Percentiles rank a stretch among this genome's conserved stretches.
Conservation (phyloP, 371 early-diverging fungal species). For the Chytridiales sp. region DNA sequence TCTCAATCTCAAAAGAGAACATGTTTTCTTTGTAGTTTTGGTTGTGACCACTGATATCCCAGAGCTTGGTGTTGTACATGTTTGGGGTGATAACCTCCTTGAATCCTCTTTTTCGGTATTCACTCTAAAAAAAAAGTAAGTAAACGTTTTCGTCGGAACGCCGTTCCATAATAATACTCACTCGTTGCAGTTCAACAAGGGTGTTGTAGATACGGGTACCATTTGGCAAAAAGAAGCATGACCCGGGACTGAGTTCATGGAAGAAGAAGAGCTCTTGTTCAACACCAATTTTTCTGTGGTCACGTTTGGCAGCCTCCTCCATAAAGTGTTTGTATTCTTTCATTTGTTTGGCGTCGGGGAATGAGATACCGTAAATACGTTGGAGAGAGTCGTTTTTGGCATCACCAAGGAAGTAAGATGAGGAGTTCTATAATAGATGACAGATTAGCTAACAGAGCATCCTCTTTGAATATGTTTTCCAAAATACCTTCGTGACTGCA, state of each 20-base stretch:
- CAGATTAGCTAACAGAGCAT: slow-evolving; percentile 4
- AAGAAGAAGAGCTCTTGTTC: slow-evolving; percentile 97
- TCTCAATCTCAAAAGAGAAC: slow-evolving; percentile 90
- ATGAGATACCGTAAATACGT: slow-evolving; percentile 98
- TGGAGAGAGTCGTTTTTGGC: slow-evolving; percentile 96
- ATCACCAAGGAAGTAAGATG: slow-evolving; percentile 98
- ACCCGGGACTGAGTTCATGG: slow-evolving; percentile 95
- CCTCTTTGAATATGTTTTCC: neutral
- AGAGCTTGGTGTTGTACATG: slow-evolving; percentile 90
- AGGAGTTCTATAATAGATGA: slow-evolving; percentile 70
- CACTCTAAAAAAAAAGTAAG: slow-evolving; percentile 29
- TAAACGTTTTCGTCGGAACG: neutral
- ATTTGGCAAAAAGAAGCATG: slow-evolving; percentile 96
- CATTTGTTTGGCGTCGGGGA: slow-evolving; percentile 96
- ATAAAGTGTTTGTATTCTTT: slow-evolving; percentile 91
- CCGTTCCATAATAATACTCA: slow-evolving; percentile 8
- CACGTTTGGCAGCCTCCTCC: slow-evolving; percentile 96
- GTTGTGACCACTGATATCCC: slow-evolving; percentile 96
- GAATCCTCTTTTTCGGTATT: slow-evolving; percentile 89
- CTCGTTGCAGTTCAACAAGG: slow-evolving; percentile 72
- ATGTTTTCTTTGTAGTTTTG: slow-evolving; percentile 97
- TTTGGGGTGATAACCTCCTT: slow-evolving; percentile 96
- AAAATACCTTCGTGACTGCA: slow-evolving; percentile 76
- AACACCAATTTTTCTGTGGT: slow-evolving; percentile 96
- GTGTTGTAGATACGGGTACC: slow-evolving; percentile 96